Evolutionary conservation across 257 asterid species (phyloP), one percentile per base, ranked within the genome.

Genomic region (Cinchona pubescens): DNA sequence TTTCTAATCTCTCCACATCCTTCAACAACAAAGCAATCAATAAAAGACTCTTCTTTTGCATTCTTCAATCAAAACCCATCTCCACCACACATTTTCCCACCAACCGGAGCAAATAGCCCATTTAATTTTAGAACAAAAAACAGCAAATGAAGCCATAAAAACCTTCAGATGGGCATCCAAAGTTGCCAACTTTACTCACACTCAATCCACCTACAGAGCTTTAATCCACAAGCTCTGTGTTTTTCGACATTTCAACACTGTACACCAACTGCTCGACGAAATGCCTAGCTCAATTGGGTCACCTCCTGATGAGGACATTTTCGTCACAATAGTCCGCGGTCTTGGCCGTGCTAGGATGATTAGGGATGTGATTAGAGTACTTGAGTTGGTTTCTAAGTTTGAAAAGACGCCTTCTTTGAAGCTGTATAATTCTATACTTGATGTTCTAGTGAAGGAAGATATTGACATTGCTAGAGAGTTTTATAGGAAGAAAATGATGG

Each of bases 141-240:
- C 97, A 58, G 89, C 88, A 35, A 58, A 66, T 32, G 83, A 86
- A 88, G 96, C 93, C 55, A 87, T 91, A 83, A 84, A 88, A 81
- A 91, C 99, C 80, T 95, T 92, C 89, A 87, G 88, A 84, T 92
- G 98, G 97, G 98, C 98, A 53, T 84, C 97, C n/a, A 75, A 78
- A 35, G 78, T 92, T 71, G 87, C 88, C 60, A 76, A 69, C 59
- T 95, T 92, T 83, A 85, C 86, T 40, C 96, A 89, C 85, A 76
- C 80, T 53, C 86, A 46, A 27, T 82, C 95, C 79, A 95, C 96
- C 3, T 92, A 91, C 86, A 82, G 92, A 71, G 98, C 96, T 64
- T 70, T 95, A 84, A 84, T 91, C 76, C 92, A 87, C 84, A 92
- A 85, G 86, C 90, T 95, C 16, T 91, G 99, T 14, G 61, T 45